phyloP scores from a whole-genome alignment of 2,329 filamentous ascomycete genomes.

The Furcasterigmium furcatum region DNA sequence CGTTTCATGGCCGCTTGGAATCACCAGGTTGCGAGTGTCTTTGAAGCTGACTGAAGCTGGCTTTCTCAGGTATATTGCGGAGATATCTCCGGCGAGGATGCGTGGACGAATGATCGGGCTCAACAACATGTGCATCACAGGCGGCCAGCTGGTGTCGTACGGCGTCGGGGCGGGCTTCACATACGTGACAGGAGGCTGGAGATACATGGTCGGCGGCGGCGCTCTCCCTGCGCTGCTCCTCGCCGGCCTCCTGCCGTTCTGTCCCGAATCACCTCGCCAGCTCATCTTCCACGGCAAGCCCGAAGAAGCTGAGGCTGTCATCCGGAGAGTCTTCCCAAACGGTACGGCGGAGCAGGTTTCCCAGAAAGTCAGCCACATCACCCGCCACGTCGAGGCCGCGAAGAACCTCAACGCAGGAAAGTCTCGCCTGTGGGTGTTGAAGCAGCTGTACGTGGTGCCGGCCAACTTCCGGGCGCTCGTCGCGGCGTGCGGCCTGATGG shows the following conservation, averaged over 20 bases:
- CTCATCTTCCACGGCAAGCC: conserved; percentile 36
- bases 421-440: conserved; percentile 35
- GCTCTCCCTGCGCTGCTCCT: conserved; percentile 43
- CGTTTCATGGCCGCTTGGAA: not conserved
- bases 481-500: conserved; percentile 47
- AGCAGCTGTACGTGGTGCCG: conserved; percentile 40
- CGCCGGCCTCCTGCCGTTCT: conserved; percentile 36
- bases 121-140: conserved; percentile 42
- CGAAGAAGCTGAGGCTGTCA: conserved; percentile 33
- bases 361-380: conserved; percentile 40
- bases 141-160: conserved; percentile 36
- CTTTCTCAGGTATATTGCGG: conserved; percentile 37
- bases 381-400: conserved; percentile 30
- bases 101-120: conserved; percentile 45
- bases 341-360: conserved; percentile 37
- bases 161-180: conserved; percentile 35
- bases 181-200: conserved; percentile 40
- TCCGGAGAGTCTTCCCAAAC: conserved; percentile 35
- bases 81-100: conserved; percentile 45
- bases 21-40: not conserved
- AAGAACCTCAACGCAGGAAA: conserved; percentile 34
- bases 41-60: not conserved
- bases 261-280: conserved; percentile 45
- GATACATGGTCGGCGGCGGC: conserved; percentile 45
- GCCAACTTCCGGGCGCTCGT: conserved; percentile 41